Evolutionary conservation across 345 rosid species (phyloP), one percentile per base, ranked within the genome.

Genomic region (Lumnitzera racemosa): DNA sequence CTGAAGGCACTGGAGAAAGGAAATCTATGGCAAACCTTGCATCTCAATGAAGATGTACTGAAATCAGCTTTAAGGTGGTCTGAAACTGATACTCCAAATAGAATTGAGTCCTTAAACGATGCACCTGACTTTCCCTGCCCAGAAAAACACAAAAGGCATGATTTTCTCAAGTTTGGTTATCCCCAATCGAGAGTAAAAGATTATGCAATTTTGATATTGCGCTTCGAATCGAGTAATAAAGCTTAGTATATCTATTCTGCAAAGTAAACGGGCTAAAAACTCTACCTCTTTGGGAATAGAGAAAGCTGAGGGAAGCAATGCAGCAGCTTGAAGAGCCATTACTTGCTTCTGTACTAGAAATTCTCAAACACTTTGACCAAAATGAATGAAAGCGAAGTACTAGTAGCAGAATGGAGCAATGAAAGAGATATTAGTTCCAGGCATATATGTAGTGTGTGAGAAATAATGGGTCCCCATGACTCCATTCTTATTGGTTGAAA

Each of bases 301-400:
- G 71, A 83, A 77, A 68, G 88, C 70, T 64, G 88, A 83, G 64
- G 90, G 78, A 55, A 80, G 76, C 77, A 89, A 78, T 61, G 94
- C 81, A 78, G 94, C 77, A 67, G 97, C 77, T 70, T 75, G 92
- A 52, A 87, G 84, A 61, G 90, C 88, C 95, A 89, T 89, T 68
- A 24, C 6, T 43, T 24, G 24, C 24, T 24, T 25, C 15, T 57
- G 6, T 15, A 7, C 49, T 48, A 24, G 48, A 16, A 46, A 23
- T 15, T 46, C 17, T 13, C 10, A 9, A 9, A 36, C 11, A 36
- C 43, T 36, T 36, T 36, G 43, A 36, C 11, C 10, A 36, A 36
- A 27, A 10, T 60, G 63, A 49, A 55, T n/a, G 16, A 15, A 24
- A 46, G 17, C 16, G 49, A 24, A 27, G 17, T 27, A 47, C 53